Evolutionary conservation across 768 basidiomycete genomes (phyloP).

Genomic region (Amanita thiersii): DNA sequence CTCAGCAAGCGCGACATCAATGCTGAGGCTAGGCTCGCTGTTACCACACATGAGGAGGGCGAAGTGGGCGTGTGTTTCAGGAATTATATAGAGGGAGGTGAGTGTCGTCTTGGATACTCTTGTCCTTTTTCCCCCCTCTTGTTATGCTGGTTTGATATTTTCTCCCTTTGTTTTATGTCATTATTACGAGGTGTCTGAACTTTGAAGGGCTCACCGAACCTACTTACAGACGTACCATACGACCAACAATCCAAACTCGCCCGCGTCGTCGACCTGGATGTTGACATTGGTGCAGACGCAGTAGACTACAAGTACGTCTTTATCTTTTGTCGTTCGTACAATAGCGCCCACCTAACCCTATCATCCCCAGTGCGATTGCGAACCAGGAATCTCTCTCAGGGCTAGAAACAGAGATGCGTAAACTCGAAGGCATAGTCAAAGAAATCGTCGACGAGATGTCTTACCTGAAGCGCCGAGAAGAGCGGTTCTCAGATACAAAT

Average conservation of each 20-base stretch:
- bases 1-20: slow-evolving; percentile 83
- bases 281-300: slow-evolving; percentile 97
- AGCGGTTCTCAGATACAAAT: slow-evolving; percentile 82
- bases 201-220: slow-evolving; percentile 2
- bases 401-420: slow-evolving; percentile 97
- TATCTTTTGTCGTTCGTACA: background rate
- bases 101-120: slow-evolving; percentile 19
- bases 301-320: slow-evolving; percentile 91
- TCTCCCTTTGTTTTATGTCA: no score
- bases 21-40: slow-evolving; percentile 85
- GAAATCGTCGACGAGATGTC: slow-evolving; percentile 92
- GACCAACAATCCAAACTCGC: slow-evolving; percentile 41
- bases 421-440: slow-evolving; percentile 89
- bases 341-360: slow-evolving; percentile 2
- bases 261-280: slow-evolving; percentile 83
- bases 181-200: background rate
- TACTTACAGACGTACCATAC: slow-evolving; percentile 31
- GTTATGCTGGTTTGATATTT: no score
- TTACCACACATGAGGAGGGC: slow-evolving; percentile 89
- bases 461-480: slow-evolving; percentile 88
- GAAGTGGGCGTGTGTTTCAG: slow-evolving; percentile 95
- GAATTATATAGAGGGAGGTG: slow-evolving; percentile 71
- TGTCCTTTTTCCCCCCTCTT: no score
- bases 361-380: slow-evolving; percentile 75
- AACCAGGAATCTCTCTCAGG: slow-evolving; percentile 96